Base-by-base conservation (phyloP, 495 filamentous ascomycete genomes). In the Aspergillus incahuasiensis region DNA sequence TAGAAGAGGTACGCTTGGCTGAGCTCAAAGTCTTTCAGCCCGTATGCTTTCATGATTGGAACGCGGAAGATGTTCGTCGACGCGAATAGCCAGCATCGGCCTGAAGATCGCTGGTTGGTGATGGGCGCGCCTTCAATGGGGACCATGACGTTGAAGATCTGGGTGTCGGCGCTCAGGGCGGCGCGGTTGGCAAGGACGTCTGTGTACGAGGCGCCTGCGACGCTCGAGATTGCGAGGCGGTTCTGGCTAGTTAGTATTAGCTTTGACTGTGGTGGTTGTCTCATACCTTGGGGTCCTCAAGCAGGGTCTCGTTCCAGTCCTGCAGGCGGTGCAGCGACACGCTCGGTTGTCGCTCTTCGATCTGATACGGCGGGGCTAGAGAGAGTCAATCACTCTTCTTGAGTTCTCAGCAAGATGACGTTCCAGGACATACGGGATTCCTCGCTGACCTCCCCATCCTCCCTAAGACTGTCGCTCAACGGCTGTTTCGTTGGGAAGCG, bases 1-100 rank as follows among this genome's bases (percentile, higher is more conserved):
- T 89, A 96, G 75, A 91, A 94, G n/a, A 95, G 80, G 62, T 94
- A 96, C 2, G 86, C 82, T 63, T 96, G 91, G 32, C 84, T 88
- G 1, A 96, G 79, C 74, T 96, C 86, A 65, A 89, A 92, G n/a
- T 80, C 72, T n/a, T 80, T 73, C 8, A 95, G 80, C 45, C 82
- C 81, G 66, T 92, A 87, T 59, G 84, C 83, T 65, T 87, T 84
- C 82, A 94, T 94, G 35, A 95, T 71, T 0, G 88, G 86, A 5
- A 95, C 77, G 8, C 90, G 88, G 70, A 95, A 92, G 49, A 94
- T 83, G 62, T 96, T 96, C 8, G 88, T 91, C 22, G 83, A 76
- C 6, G 91, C 91, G 61, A 96, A 96, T 46, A 95, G 80, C 90
- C 90, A 96, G 74, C 90, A 96, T 54, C 90, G 80, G 11, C 90